Evolutionary conservation across 441 rosid genomes (phyloP), one percentile per base, ranked within the genome.

Genomic region (Hura crepitans): DNA sequence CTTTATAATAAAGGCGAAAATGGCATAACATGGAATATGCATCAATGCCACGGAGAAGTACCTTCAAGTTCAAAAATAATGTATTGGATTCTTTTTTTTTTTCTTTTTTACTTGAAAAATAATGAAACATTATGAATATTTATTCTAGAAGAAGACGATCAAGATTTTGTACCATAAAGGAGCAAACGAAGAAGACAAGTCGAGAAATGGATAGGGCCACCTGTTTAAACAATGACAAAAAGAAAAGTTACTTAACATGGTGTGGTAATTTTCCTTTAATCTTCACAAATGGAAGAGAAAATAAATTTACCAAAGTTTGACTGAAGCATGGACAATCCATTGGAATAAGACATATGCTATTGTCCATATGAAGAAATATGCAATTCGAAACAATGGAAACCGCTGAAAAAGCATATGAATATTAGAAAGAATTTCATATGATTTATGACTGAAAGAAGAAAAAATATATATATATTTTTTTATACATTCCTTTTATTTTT

Each of bases 121-220:
- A 53, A 13, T 43, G 31, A 42, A 42, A 42, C 12, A 11, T 37
- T 1, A 28, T 27, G 18, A 18, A 22, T 18, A 55, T 53, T 42
- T n/a, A n/a, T n/a, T n/a, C n/a, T 35, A 35, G 6, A 46, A 6
- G 43, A 23, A 23, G 31, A 56, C 31, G 62, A 14, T 7, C 5
- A 66, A 43, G 74, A 62, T 28, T 50, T 39, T 70, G 47, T 87
- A 94, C 99, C 99, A 92, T 60, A 95, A 66, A n/a, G 99, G 97
- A 76, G 97, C 93, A 81, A 80, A 89, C 30, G 88, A 74, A 60
- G 99, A 92, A 69, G 96, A 85, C 77, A 95, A 65, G 78, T 95
- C 98, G 31, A 95, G 86, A 74, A 95, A 95, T 57, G 98, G 98
- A 75, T 95, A 94, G 14, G 99, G 97, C 97, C 97, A 94, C 99